These are phyloP conservation scores for Lactarius psammicola DNA, from an alignment of 768 basidiomycete species.

Conservation along the genomic window DNA sequence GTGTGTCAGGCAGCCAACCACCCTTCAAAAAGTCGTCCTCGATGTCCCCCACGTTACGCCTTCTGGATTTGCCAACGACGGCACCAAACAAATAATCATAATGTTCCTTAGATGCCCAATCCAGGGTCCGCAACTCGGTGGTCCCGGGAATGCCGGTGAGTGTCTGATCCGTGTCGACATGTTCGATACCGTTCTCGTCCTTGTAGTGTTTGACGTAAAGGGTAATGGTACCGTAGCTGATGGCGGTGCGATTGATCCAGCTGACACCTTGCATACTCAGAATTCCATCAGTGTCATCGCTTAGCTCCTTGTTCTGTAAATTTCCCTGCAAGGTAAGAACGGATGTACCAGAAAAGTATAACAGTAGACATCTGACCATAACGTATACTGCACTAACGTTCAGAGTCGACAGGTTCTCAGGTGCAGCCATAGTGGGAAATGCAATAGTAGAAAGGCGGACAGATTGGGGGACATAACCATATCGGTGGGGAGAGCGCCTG, in stretches of 20 bases:
- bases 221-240: slow-evolving; percentile 54
- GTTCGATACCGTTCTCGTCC: slow-evolving; percentile 56
- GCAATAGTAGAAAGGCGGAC: background rate
- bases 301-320: slow-evolving; percentile 62
- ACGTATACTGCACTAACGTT: background rate
- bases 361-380: slow-evolving; percentile 2
- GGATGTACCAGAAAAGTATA: background rate
- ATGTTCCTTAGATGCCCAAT: slow-evolving; percentile 49
- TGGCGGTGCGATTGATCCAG: slow-evolving; percentile 66
- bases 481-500: background rate
- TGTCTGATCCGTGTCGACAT: slow-evolving; percentile 61
- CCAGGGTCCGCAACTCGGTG: slow-evolving; percentile 52
- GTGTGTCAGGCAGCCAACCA: slow-evolving; percentile 43
- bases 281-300: slow-evolving; percentile 59
- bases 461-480: background rate
- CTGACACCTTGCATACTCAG: slow-evolving; percentile 66
- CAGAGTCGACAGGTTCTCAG: slow-evolving; percentile 2
- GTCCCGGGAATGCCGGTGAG: slow-evolving; percentile 58
- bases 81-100: slow-evolving; percentile 61
- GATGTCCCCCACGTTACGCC: slow-evolving; percentile 35
- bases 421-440: background rate
- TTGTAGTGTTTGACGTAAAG: slow-evolving; percentile 60
- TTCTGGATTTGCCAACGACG: slow-evolving; percentile 44
- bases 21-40: slow-evolving; percentile 39
- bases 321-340: too few relatives aligned